These are phyloP conservation scores for Lachnellula cervina DNA, from an alignment of 2,329 filamentous ascomycete species.

Conservation along the genomic window DNA sequence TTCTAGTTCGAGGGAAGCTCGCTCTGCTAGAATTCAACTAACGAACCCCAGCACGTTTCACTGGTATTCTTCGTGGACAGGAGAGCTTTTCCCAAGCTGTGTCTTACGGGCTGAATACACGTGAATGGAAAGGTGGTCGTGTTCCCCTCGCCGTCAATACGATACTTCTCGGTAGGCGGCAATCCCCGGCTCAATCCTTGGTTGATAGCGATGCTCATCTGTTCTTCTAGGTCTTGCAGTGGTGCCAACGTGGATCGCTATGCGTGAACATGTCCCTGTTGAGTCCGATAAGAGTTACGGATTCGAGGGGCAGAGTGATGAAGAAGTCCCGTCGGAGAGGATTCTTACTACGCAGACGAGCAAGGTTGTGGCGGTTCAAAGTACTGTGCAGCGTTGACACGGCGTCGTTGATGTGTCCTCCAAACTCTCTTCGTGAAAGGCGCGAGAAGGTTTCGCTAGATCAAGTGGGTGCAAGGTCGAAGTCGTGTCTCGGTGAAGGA, in stretches of 20 bases:
- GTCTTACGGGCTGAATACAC: constrained; percentile 39
- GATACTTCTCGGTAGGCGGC: background rate
- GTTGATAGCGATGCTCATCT: background rate
- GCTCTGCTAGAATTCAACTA: background rate
- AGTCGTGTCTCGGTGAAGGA: no score
- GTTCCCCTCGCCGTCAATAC: constrained; percentile 38
- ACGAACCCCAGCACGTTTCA: constrained; percentile 28
- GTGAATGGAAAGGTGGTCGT: constrained; percentile 38
- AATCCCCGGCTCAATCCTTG: background rate
- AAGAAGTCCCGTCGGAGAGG: constrained; percentile 8
- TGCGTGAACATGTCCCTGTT: constrained; percentile 7
- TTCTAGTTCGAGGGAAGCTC: background rate
- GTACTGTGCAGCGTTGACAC: background rate
- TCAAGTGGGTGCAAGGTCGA: background rate
- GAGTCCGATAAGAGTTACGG: constrained; percentile 6
- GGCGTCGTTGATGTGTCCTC: background rate
- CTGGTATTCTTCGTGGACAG: constrained; percentile 40
- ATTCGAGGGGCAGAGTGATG: background rate
- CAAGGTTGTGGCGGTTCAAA: background rate
- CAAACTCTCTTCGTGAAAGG: background rate
- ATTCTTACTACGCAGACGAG: background rate
- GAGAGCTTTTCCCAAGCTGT: constrained; percentile 42
- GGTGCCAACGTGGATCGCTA: constrained; percentile 8
- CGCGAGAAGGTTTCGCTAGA: background rate
- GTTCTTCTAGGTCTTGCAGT: constrained; percentile 3